Conservation (phyloP, 495 filamentous ascomycete genomes). For the Penicillium atrosanguineum region DNA sequence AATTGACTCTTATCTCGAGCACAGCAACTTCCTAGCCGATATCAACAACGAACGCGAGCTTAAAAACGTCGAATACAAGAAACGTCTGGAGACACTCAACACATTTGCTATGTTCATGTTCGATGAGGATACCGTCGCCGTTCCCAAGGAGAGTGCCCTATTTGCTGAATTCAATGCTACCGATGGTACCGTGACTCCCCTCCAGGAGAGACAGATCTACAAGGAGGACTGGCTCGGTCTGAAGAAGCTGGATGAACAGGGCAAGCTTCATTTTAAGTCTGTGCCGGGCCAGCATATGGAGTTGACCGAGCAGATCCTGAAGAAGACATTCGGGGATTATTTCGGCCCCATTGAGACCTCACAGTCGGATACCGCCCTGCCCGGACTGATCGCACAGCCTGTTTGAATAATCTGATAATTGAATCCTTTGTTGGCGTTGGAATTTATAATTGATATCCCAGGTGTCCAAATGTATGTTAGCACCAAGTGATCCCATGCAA, state of each 20-base stretch:
- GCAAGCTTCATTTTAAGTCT: constrained; percentile 68
- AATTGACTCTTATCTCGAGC: constrained; percentile 69
- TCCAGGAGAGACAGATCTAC: constrained; percentile 75
- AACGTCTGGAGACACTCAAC: constrained; percentile 66
- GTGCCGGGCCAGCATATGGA: constrained; percentile 81
- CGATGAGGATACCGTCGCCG: constrained; percentile 76
- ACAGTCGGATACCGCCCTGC: neutral
- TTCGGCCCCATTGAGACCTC: constrained; percentile 46
- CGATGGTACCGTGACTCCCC: constrained; percentile 55
- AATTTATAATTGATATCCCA: neutral
- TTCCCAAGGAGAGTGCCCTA: constrained; percentile 90
- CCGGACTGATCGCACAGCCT: constrained; percentile 24
- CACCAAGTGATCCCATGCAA: neutral
- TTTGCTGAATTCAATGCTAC: constrained; percentile 83
- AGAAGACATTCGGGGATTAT: constrained; percentile 67
- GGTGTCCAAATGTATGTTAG: neutral
- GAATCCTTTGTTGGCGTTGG: constrained; percentile 5
- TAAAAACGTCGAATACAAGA: constrained; percentile 74
- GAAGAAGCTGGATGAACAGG: constrained; percentile 75
- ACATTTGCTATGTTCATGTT: constrained; percentile 90
- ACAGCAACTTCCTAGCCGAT: constrained; percentile 95
- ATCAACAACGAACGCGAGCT: constrained; percentile 85
- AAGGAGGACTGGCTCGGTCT: constrained; percentile 94
- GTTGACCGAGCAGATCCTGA: constrained; percentile 64
- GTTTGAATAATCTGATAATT: neutral